Conservation (phyloP, 768 basidiomycete genomes). For the Phaeotremella fagi region DNA sequence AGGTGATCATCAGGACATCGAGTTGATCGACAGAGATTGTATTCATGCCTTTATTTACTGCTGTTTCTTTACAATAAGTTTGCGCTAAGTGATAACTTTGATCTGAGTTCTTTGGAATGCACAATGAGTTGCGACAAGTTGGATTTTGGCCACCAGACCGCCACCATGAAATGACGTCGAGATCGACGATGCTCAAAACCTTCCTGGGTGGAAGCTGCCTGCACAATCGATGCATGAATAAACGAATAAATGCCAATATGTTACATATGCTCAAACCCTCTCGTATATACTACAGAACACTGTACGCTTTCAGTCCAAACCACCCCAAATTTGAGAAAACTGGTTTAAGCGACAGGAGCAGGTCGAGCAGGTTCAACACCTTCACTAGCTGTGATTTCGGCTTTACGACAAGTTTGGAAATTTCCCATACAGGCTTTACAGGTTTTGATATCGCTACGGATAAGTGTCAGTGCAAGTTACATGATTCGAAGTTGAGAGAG, state of each 20-base stretch:
- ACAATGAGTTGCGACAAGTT: too few relatives aligned
- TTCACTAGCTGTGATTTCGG: slow-evolving; percentile 29
- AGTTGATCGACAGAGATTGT: too few relatives aligned
- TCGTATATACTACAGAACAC: not conserved
- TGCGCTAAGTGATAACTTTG: too few relatives aligned
- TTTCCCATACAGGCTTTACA: slow-evolving; percentile 38
- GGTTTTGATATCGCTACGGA: slow-evolving; percentile 25
- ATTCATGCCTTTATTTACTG: too few relatives aligned
- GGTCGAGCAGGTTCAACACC: slow-evolving; percentile 36
- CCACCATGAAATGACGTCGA: too few relatives aligned
- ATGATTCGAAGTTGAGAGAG: not conserved
- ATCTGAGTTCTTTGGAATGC: too few relatives aligned
- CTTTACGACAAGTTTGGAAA: slow-evolving; percentile 33
- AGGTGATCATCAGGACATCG: too few relatives aligned
- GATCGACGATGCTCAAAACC: too few relatives aligned
- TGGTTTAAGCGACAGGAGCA: slow-evolving; percentile 15
- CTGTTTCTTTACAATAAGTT: too few relatives aligned
- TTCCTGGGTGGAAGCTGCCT: too few relatives aligned
- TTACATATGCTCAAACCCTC: not conserved
- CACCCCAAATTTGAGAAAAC: not conserved
- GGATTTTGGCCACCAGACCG: too few relatives aligned
- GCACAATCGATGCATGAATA: too few relatives aligned
- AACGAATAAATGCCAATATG: not conserved
- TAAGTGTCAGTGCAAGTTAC: not conserved
- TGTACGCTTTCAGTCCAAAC: not conserved